Conservation (phyloP, 1,284 basidiomycete species). For the Coniferiporia weirii region DNA sequence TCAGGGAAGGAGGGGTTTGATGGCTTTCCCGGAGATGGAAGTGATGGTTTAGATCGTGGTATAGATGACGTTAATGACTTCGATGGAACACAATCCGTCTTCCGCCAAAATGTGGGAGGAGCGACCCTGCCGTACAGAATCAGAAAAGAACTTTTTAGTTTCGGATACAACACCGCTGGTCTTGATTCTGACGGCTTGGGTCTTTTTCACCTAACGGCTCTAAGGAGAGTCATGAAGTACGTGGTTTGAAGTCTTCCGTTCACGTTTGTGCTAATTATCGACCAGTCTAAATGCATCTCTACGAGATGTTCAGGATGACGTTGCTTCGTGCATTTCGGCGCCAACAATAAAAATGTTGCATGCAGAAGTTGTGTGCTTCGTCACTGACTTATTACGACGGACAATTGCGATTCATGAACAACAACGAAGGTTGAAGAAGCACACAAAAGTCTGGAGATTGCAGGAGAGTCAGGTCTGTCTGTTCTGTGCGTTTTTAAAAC, state of each 20-base stretch:
- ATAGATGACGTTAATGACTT: conserved; percentile 19
- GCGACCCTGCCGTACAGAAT: conserved; percentile 41
- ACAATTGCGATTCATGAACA: conserved; percentile 51
- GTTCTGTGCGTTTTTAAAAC: not conserved
- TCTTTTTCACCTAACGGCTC: conserved; percentile 43
- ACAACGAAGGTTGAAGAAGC: conserved; percentile 47
- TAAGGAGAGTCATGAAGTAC: conserved; percentile 38
- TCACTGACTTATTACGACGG: conserved; percentile 43
- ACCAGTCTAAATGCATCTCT: conserved; percentile 12
- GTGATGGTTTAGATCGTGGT: not conserved
- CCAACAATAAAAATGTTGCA: conserved; percentile 33
- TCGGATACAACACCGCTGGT: conserved; percentile 39
- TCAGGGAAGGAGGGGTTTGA: conserved; percentile 9
- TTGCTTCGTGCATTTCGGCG: conserved; percentile 26
- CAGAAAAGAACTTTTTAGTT: conserved; percentile 34
- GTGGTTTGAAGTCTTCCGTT: conserved; percentile 30
- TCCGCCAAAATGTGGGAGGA: conserved; percentile 28
- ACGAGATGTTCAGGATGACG: conserved; percentile 1
- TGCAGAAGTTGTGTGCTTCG: conserved; percentile 43
- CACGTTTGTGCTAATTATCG: conserved; percentile 18
- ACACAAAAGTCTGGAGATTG: conserved; percentile 53
- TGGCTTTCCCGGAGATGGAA: not conserved
- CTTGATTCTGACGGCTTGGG: conserved; percentile 40
- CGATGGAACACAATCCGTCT: not conserved
- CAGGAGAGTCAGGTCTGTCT: conserved; percentile 25